Evolutionary conservation across 768 basidiomycete species (phyloP), one percentile per base, ranked within the genome.

Genomic region (Russula sp.): DNA sequence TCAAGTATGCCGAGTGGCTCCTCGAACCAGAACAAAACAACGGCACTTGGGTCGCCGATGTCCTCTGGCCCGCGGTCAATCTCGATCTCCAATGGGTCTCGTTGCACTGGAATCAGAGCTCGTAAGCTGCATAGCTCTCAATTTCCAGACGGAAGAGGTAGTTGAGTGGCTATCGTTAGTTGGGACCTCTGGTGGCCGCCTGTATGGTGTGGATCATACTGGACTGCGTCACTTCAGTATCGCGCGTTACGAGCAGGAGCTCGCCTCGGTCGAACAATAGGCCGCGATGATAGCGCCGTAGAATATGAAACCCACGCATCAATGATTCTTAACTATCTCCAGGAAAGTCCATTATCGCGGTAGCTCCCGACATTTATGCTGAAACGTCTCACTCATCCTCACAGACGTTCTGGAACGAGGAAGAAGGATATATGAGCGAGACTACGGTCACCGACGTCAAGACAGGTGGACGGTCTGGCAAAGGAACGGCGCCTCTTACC

Each of bases 1-100:
- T 59, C 29, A 59, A 59, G 57, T 63, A 63, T 38, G 61, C 61
- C 7, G 61, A 63, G 14, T 54, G 61, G 58, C 56, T 57, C n/a
- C 46, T 61, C 10, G 46, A 48, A 39, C 51, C 59, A 4, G 25
- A 56, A 22, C 60, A 61, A 35, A 57, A 57, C 25, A 61, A 61
- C 39, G 55, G 52, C 13, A 53, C 52, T 39, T 54, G 52, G 52
- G 52, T 54, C 14, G 39, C 52, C 10, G 52, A 54, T n/a, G 55
- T 41, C 41, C 47, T 61, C 32, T 61, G 60, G 60, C 55, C 60
- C 5, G 47, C 56, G 13, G 58, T 62, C 9, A 58, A 62, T 34
- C 61, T 59, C 45, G 62, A 60, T 18, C 58, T 63, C 20, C 58
- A 63, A 48, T 59, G 51, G 58, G 41, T 63, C 25, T 48, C 62